phyloP scores from a whole-genome alignment of 2,329 filamentous ascomycete genomes.

The Coniochaeta hoffmannii region DNA sequence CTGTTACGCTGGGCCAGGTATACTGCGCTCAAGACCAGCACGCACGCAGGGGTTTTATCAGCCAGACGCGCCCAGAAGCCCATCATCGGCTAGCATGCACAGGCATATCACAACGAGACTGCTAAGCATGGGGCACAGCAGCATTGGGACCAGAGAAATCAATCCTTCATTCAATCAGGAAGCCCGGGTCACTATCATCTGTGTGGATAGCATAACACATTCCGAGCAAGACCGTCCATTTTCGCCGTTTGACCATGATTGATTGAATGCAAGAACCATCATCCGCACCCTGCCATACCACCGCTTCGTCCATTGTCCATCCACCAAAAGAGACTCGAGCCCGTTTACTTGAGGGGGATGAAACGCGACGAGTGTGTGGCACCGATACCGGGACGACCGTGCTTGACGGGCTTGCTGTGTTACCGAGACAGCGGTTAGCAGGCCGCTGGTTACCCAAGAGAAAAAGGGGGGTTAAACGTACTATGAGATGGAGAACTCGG shows the following conservation, averaged over 20 bases:
- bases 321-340: neutral
- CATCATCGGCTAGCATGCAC: too few relatives aligned
- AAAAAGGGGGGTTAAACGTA: slow-evolving; percentile 49
- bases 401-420: slow-evolving; percentile 96
- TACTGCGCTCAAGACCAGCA: too few relatives aligned
- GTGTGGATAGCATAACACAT: slow-evolving; percentile 10
- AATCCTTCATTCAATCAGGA: slow-evolving; percentile 7
- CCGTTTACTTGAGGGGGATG: slow-evolving; percentile 96
- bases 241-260: slow-evolving; percentile 47
- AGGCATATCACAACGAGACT: neutral
- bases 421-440: slow-evolving; percentile 38
- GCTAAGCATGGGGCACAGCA: too few relatives aligned
- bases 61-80: too few relatives aligned
- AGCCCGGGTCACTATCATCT: slow-evolving; percentile 12
- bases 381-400: slow-evolving; percentile 99
- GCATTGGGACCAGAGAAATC: neutral
- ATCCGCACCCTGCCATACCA: slow-evolving; percentile 19
- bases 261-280: slow-evolving; percentile 44
- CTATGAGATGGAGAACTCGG: slow-evolving; percentile 99
- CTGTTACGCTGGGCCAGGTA: too few relatives aligned
- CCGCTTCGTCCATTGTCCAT: neutral
- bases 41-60: too few relatives aligned
- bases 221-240: slow-evolving; percentile 43
- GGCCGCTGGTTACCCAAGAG: neutral
- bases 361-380: slow-evolving; percentile 99